Evolutionary conservation across 305 asterid species (phyloP).

Genomic region (Solanum chacoense): DNA sequence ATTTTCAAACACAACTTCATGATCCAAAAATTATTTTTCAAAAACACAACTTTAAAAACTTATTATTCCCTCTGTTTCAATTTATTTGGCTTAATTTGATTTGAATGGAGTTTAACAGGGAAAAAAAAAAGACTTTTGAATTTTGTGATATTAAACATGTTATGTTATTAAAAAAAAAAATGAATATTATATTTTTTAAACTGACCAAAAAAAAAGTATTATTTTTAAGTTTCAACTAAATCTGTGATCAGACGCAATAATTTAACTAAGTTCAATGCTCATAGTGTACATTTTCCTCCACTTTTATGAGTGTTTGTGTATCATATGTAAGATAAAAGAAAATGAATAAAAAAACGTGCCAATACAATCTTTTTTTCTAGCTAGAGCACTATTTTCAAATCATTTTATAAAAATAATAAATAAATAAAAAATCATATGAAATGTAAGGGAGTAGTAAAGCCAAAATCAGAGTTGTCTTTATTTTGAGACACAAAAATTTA

Average conservation of each 20-base stretch:
- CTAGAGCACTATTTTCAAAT: neutral
- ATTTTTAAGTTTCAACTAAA: neutral
- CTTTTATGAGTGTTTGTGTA: neutral
- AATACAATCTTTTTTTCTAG: neutral
- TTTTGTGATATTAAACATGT: neutral
- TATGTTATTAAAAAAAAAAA: no score
- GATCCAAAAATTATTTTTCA: no score
- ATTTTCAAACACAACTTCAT: no score
- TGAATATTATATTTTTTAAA: no score
- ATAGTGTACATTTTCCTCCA: neutral
- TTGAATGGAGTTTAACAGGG: no score
- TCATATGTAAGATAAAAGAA: neutral
- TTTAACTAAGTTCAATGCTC: neutral
- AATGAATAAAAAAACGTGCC: neutral
- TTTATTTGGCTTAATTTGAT: neutral
- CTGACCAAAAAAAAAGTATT: no score
- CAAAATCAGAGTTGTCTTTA: neutral
- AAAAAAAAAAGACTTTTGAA: accelerated
- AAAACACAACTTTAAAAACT: neutral
- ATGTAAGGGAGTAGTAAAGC: neutral
- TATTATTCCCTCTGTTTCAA: neutral
- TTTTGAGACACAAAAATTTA: neutral
- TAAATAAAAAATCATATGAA: no score
- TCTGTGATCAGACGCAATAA: neutral
- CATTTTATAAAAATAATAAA: neutral